phyloP scores from a whole-genome alignment of 345 rosid genomes.

The Lepidium sativum region DNA sequence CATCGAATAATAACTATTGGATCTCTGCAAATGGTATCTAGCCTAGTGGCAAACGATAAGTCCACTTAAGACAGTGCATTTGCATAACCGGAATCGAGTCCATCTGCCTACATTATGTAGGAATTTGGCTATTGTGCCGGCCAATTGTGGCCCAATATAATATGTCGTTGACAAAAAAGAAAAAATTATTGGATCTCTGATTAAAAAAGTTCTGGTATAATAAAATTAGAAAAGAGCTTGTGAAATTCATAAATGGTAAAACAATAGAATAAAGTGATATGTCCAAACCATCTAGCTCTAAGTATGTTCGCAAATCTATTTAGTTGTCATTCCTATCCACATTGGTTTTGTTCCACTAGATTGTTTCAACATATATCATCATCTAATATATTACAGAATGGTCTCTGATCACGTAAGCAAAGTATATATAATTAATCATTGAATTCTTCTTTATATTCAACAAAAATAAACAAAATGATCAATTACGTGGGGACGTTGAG shows the following conservation, averaged over 20 bases:
- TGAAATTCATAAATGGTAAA: background rate
- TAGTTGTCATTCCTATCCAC: background rate
- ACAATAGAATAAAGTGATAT: background rate
- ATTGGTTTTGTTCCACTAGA: background rate
- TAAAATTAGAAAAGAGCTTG: background rate
- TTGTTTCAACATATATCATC: background rate
- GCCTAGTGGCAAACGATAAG: no score
- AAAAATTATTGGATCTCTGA: no score
- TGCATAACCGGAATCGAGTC: no score
- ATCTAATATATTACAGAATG: background rate
- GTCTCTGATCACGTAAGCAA: constrained; percentile 15
- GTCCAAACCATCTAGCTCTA: background rate
- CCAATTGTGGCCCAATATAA: no score
- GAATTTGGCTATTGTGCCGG: no score
- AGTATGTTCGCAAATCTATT: background rate
- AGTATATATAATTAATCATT: background rate
- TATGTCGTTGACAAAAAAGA: no score
- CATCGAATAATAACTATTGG: no score
- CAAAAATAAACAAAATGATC: background rate
- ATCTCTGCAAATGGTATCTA: no score
- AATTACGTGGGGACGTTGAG: background rate
- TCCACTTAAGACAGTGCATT: no score
- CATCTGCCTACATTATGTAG: no score
- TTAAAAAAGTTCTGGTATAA: background rate
- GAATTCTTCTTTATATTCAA: background rate